phyloP scores from a whole-genome alignment of 1,139 yeast species.

The Yamadazyma dendronema region DNA sequence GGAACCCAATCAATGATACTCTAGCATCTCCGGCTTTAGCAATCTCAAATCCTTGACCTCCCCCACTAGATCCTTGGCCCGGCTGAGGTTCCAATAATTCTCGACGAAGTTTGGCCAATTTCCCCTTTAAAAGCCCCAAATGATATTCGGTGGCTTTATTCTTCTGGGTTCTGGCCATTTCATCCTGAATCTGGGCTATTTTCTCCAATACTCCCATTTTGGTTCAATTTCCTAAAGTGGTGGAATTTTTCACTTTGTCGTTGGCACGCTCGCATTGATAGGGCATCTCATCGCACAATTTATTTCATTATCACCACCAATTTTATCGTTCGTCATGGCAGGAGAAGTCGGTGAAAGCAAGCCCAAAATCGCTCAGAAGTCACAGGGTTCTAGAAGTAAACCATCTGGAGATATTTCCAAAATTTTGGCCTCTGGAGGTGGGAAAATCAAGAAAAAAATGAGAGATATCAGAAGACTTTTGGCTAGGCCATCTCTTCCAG shows the following conservation, averaged over 20 bases:
- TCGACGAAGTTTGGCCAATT: conserved; percentile 89
- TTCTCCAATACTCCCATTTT: conserved; percentile 54
- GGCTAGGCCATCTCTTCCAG: conserved; percentile 61
- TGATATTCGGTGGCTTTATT: conserved; percentile 98
- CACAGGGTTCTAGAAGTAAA: neutral
- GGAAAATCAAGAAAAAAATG: conserved; percentile 76
- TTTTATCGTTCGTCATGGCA: neutral
- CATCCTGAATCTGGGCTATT: conserved; percentile 88
- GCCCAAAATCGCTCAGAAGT: neutral
- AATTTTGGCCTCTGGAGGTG: conserved; percentile 36
- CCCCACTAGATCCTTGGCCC: conserved; percentile 62
- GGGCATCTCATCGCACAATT: conserved; percentile 8
- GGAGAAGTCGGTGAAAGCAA: neutral
- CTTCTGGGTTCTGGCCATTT: conserved; percentile 91
- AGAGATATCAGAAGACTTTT: conserved; percentile 80
- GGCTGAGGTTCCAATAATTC: conserved; percentile 90
- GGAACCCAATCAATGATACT: conserved; percentile 93
- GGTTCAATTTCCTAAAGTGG: neutral
- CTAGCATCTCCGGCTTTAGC: conserved; percentile 96
- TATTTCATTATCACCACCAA: too few relatives aligned
- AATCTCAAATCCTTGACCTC: conserved; percentile 92
- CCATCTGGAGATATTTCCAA: conserved; percentile 23
- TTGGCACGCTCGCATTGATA: neutral
- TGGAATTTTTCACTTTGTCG: neutral
- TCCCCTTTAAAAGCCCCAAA: conserved; percentile 89